Percentiles rank a stretch among this genome's conserved stretches.
Evolutionary conservation across 371 early-diverging fungal genomes (phyloP).

Genomic region (Cokeromyces recurvatus): DNA sequence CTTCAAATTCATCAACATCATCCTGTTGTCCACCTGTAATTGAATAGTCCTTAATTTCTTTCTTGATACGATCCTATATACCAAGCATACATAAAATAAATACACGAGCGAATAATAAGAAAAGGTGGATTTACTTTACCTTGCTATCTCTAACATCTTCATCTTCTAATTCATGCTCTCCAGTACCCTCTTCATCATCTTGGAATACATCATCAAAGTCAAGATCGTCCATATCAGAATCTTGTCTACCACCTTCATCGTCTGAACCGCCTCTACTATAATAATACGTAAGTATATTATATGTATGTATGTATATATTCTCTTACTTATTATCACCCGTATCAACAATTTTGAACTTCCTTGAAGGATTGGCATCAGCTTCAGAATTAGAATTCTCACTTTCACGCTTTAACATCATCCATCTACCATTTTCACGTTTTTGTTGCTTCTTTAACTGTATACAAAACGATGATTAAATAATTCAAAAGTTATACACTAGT

Average conservation of each 20-base stretch:
- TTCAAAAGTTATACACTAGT: background rate
- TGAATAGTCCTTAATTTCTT: conserved; percentile 33
- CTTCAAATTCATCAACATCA: conserved; percentile 22
- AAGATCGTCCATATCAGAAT: conserved; percentile 49
- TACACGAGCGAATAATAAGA: background rate
- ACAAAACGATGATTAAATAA: conserved; percentile 1
- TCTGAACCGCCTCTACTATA: conserved; percentile 19
- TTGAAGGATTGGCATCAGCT: conserved; percentile 4
- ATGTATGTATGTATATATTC: no score
- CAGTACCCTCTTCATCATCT: conserved; percentile 79
- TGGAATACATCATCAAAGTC: conserved; percentile 51
- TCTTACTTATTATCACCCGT: conserved; percentile 13
- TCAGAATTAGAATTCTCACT: conserved; percentile 13
- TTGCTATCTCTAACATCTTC: conserved; percentile 59
- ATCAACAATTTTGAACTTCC: conserved; percentile 29
- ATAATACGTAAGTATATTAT: conserved; percentile 5
- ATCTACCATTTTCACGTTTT: conserved; percentile 57
- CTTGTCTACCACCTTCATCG: conserved; percentile 20
- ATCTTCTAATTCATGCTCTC: conserved; percentile 61
- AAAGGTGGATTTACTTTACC: no score
- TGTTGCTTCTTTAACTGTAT: conserved; percentile 45
- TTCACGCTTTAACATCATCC: conserved; percentile 68
- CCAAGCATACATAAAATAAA: background rate
- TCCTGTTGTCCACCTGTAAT: conserved; percentile 23
- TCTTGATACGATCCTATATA: conserved; percentile 39